Base-by-base conservation (phyloP, 768 basidiomycete genomes). In the Boletus rubescentipes region DNA sequence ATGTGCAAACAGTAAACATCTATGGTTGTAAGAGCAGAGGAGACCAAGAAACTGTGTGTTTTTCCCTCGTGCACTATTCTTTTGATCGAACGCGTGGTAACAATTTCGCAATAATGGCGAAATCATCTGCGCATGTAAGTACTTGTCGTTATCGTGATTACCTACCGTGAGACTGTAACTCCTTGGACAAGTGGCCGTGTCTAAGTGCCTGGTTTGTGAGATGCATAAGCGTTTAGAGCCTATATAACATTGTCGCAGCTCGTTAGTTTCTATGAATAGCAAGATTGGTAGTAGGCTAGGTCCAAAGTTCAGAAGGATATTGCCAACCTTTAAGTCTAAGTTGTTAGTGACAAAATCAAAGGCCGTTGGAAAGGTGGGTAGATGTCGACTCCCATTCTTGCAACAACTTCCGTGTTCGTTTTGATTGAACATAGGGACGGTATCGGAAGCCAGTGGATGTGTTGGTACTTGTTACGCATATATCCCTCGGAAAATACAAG, bases 151-250 rank as follows among this genome's bases (percentile, higher is more conserved):
- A 26, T 26, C 26, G 26, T 18, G 26, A 38, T 49, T 15, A 32
- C 49, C 9, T 14, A 51, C 26, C 44, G 32, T 51, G 50, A 18
- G 34, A 51, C n/a, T n/a, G n/a, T 23, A 11, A 29, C 18, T 29
- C 44, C 5, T 20, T 18, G 18, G 14, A 10, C 43, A 15, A 31
- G 14, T 32, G 30, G 15, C 26, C 26, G 6, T 6, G 26, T 18
- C 9, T 14, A 41, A 79, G 49, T 79, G 74, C 54, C 82, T 75
- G 36, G 83, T 72, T 64, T 87, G 87, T 5, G 64, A 62, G 15
- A 84, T 71, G 88, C 88, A 4, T 61, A 84, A 87, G 51, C 82
- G 82, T 58, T 86, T 86, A n/a, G 71, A 90, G 26, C 6, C n/a
- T n/a, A n/a, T 26, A 26, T 6, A 89, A 67, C 83, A 83, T 5